Percentiles rank a stretch among this genome's conserved stretches.
Evolutionary conservation across 2,329 filamentous ascomycete genomes (phyloP).

Genomic region (Blastomyces gilchristii): DNA sequence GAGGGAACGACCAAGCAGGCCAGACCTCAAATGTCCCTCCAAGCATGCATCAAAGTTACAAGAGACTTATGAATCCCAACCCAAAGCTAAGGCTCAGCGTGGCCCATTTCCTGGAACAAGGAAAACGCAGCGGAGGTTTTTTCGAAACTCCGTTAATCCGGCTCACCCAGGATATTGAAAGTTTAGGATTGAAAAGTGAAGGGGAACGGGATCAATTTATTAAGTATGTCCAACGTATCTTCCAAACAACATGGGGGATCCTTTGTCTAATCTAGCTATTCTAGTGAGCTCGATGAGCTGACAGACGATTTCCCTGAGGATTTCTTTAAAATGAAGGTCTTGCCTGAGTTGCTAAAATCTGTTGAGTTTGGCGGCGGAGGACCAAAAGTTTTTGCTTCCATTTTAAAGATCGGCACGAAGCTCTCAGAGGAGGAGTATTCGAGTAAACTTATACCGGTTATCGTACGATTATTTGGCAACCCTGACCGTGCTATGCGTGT

Average conservation of each 20-base stretch:
- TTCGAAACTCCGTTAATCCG: slow-evolving; percentile 91
- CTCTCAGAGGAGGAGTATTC: slow-evolving; percentile 86
- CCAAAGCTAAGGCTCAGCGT: slow-evolving; percentile 81
- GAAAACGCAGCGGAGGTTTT: slow-evolving; percentile 68
- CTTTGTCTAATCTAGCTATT: not conserved
- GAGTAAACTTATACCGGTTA: slow-evolving; percentile 67
- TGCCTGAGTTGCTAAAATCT: slow-evolving; percentile 92
- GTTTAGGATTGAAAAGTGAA: slow-evolving; percentile 76
- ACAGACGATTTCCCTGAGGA: slow-evolving; percentile 94
- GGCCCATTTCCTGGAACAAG: slow-evolving; percentile 80
- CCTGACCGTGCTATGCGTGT: slow-evolving; percentile 88
- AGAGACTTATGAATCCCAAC: slow-evolving; percentile 75
- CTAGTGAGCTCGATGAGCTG: slow-evolving; percentile 65
- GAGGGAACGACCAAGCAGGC: slow-evolving; percentile 64
- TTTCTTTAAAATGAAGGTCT: slow-evolving; percentile 93
- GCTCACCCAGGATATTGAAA: slow-evolving; percentile 85
- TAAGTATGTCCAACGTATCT: slow-evolving; percentile 38
- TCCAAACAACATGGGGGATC: not conserved
- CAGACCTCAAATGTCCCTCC: slow-evolving; percentile 80
- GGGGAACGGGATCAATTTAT: slow-evolving; percentile 77
- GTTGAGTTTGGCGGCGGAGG: slow-evolving; percentile 97
- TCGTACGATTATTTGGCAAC: slow-evolving; percentile 78
- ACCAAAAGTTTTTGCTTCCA: slow-evolving; percentile 75
- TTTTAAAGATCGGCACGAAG: slow-evolving; percentile 84
- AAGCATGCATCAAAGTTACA: slow-evolving; percentile 84